Evolutionary conservation across 169 alveolate species (phyloP).

Genomic region (Babesia ovis): DNA sequence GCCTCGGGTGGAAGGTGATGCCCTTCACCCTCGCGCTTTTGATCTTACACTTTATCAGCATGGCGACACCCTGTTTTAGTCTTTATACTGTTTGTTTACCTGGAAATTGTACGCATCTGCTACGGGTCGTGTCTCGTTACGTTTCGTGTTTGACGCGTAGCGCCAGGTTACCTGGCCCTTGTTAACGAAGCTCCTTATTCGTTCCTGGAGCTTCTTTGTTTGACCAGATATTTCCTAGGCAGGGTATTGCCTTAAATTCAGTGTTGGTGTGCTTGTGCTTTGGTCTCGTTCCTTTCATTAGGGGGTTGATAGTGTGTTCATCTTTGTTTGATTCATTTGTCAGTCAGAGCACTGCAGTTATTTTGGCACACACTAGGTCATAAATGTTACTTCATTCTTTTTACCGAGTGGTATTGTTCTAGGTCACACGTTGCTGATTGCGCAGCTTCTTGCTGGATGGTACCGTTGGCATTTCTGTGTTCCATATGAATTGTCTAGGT

Average conservation of each 20-base stretch:
- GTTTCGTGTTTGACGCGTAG: neutral
- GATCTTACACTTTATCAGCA: constrained; percentile 70
- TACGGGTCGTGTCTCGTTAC: neutral
- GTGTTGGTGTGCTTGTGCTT: neutral
- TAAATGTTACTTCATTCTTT: neutral
- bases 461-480: no score
- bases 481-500: no score
- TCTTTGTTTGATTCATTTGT: neutral
- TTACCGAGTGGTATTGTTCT: neutral
- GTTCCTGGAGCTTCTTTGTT: neutral
- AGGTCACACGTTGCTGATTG: neutral
- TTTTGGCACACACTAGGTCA: neutral
- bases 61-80: neutral
- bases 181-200: neutral
- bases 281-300: neutral
- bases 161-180: neutral
- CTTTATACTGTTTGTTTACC: neutral
- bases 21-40: constrained; percentile 95
- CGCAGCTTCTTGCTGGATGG: no score
- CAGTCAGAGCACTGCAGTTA: neutral
- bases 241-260: neutral
- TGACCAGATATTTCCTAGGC: neutral
- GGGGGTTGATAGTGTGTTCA: neutral
- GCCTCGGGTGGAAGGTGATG: constrained; percentile 91
- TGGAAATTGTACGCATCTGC: neutral